These are phyloP conservation scores for Trichoderma simmonsii DNA, from an alignment of 2,329 filamentous ascomycete genomes.

Conservation along the genomic window DNA sequence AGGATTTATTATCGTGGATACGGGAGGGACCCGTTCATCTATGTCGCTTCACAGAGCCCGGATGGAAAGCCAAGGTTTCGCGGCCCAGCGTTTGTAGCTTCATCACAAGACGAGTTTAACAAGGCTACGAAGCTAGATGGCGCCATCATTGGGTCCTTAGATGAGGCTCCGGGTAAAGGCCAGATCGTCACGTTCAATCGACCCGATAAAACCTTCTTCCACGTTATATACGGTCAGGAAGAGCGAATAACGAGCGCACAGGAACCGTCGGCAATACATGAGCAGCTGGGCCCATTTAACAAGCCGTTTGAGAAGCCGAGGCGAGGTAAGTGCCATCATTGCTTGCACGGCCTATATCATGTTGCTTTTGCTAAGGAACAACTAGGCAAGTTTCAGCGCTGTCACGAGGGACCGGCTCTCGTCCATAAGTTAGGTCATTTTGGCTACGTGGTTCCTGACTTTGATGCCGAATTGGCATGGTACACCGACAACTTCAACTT, in stretches of 20 bases:
- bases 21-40: conserved; percentile 48
- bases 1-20: conserved; percentile 49
- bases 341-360: background rate
- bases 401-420: background rate
- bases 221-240: conserved; percentile 27
- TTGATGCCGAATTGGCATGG: conserved; percentile 33
- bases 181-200: conserved; percentile 35
- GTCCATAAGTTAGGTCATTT: conserved; percentile 42
- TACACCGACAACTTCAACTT: conserved; percentile 43
- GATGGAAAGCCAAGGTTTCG: background rate
- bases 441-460: conserved; percentile 31
- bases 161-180: conserved; percentile 33
- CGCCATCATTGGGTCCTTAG: background rate
- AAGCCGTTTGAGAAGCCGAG: background rate
- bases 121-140: background rate
- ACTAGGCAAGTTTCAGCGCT: background rate
- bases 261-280: background rate
- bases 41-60: conserved; percentile 34
- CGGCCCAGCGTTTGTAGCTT: background rate
- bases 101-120: conserved; percentile 15
- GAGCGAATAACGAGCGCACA: background rate
- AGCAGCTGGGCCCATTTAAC: background rate
- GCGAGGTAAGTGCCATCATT: background rate
- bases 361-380: background rate
- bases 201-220: conserved; percentile 33